Evolutionary conservation across 2,329 filamentous ascomycete species (phyloP).

Genomic region (Monosporascus sp.): DNA sequence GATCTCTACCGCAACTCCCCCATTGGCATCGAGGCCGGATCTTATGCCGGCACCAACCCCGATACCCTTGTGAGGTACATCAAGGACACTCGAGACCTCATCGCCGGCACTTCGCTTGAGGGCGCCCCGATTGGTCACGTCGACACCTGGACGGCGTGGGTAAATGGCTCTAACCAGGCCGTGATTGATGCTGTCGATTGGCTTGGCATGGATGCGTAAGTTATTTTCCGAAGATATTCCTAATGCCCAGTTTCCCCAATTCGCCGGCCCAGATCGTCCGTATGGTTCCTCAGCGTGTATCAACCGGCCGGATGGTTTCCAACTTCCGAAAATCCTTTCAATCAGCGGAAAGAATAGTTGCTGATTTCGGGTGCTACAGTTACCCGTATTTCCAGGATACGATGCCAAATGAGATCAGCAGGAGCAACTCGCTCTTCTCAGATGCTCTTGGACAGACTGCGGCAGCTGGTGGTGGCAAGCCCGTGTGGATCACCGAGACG

Average conservation of each 20-base stretch:
- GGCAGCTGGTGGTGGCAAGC: conserved; percentile 57
- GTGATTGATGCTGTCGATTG: conserved; percentile 70
- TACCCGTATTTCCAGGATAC: conserved; percentile 81
- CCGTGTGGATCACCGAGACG: conserved; percentile 83
- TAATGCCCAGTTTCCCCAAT: too few relatives aligned
- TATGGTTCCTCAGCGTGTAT: too few relatives aligned
- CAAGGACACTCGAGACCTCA: conserved; percentile 56
- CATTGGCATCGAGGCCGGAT: conserved; percentile 59
- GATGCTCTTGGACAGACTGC: conserved; percentile 58
- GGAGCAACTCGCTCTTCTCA: conserved; percentile 63
- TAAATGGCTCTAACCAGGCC: conserved; percentile 64
- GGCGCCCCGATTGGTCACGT: conserved; percentile 70
- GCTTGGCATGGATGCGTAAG: conserved; percentile 67
- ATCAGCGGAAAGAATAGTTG: too few relatives aligned
- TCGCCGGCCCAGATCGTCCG: too few relatives aligned
- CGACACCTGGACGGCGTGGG: conserved; percentile 81
- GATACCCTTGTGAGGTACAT: conserved; percentile 64
- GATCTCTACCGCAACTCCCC: conserved; percentile 77
- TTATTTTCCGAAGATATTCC: too few relatives aligned
- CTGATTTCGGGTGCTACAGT: too few relatives aligned
- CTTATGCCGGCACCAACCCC: conserved; percentile 59
- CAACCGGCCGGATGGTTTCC: too few relatives aligned
- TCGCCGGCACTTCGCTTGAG: conserved; percentile 57
- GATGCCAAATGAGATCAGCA: conserved; percentile 58
- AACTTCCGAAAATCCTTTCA: too few relatives aligned